Evolutionary conservation across 2,329 filamentous ascomycete species (phyloP).

Genomic region (Cladosporium sp.): DNA sequence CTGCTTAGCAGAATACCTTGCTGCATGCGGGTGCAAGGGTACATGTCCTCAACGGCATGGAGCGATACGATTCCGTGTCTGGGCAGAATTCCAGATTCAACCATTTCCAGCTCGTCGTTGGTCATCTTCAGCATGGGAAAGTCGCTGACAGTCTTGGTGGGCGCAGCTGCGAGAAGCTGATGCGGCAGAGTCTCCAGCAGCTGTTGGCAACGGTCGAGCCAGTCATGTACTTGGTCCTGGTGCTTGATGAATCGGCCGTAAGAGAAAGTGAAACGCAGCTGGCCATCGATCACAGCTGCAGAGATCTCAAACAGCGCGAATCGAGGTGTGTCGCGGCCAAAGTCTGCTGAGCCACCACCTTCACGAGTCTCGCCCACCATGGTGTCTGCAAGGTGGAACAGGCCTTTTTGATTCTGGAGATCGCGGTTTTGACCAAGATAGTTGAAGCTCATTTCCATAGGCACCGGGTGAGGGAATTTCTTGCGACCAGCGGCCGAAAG

Average conservation of each 20-base stretch:
- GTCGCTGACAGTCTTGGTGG: conserved; percentile 10
- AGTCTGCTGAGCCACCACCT: conserved; percentile 6
- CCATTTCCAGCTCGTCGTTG: conserved; percentile 1
- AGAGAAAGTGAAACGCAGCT: conserved; percentile 8
- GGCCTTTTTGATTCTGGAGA: conserved; percentile 9
- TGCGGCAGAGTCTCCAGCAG: conserved; percentile 4
- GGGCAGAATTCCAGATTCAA: conserved; percentile 4
- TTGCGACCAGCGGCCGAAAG: neutral
- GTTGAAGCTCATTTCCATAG: conserved; percentile 12
- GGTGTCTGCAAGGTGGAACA: conserved; percentile 9
- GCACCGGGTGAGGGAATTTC: conserved; percentile 8
- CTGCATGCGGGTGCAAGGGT: conserved; percentile 15
- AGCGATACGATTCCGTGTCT: conserved; percentile 8
- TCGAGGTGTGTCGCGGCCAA: conserved; percentile 6
- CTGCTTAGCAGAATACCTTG: conserved; percentile 14
- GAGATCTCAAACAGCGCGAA: conserved; percentile 12
- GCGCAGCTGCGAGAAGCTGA: conserved; percentile 3
- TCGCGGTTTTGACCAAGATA: conserved; percentile 8
- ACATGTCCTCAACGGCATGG: conserved; percentile 9
- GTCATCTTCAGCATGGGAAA: conserved; percentile 9
- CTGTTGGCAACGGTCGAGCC: conserved; percentile 4
- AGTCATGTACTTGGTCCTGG: conserved; percentile 5
- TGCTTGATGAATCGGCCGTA: conserved; percentile 2
- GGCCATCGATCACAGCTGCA: conserved; percentile 8
- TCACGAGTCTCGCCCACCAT: conserved; percentile 11